A percentile compares a stretch with the other conserved stretches of the same genome.
Conservation (phyloP, 2,329 filamentous ascomycete genomes). For the Penicillium sp. region DNA sequence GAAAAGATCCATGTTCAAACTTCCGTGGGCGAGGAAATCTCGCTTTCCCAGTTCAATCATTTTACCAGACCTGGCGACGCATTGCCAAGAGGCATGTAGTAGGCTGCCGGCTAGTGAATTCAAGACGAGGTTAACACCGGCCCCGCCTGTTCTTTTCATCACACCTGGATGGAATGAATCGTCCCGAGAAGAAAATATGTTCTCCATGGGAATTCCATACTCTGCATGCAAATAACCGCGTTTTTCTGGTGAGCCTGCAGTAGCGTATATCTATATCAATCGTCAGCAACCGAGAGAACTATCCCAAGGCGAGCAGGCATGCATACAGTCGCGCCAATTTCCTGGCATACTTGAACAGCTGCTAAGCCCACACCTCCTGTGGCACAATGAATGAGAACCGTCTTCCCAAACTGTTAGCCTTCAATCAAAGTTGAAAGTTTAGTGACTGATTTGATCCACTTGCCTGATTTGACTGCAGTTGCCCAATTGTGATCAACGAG, state of each 20-base stretch:
- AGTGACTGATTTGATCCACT: not conserved
- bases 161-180: conserved; percentile 13
- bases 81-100: conserved; percentile 29
- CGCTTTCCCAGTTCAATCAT: conserved; percentile 28
- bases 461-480: conserved; percentile 21
- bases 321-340: conserved; percentile 9
- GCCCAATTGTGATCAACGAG: conserved; percentile 22
- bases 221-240: conserved; percentile 17
- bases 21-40: conserved; percentile 19
- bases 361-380: conserved; percentile 25
- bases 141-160: conserved; percentile 7
- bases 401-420: not conserved
- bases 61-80: conserved; percentile 27
- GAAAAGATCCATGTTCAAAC: conserved; percentile 14
- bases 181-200: conserved; percentile 23
- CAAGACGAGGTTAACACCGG: conserved; percentile 26
- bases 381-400: conserved; percentile 26
- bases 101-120: conserved; percentile 25
- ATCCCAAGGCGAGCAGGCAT: no score
- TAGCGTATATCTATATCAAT: conserved; percentile 14
- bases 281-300: no score
- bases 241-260: conserved; percentile 17
- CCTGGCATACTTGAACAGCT: conserved; percentile 20
- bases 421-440: no score
- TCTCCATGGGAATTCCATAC: conserved; percentile 15